Percentiles rank a stretch among this genome's conserved stretches.
Evolutionary conservation across 2,329 filamentous ascomycete genomes (phyloP).

Genomic region (Leptographium radiaticola): DNA sequence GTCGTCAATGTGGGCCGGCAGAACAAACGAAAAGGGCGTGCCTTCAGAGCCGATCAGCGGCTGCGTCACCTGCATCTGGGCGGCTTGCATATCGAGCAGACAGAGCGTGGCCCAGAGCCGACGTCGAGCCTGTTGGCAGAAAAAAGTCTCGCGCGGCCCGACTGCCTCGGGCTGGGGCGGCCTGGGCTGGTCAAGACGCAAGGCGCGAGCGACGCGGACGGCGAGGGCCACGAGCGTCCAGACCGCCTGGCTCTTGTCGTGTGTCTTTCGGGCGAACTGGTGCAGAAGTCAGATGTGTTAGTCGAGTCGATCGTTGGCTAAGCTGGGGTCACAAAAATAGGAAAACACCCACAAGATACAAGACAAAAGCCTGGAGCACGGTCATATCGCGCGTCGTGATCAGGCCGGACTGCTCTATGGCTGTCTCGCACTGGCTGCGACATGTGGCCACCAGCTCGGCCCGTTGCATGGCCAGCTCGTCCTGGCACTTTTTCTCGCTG

Average conservation of each 20-base stretch:
- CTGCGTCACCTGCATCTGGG: constrained; percentile 10
- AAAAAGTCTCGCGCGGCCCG: constrained; percentile 6
- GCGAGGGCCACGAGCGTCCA: constrained; percentile 18
- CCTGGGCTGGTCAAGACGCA: constrained; percentile 10
- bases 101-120: constrained; percentile 15
- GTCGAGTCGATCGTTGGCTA: no score
- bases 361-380: constrained; percentile 17
- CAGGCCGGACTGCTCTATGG: constrained; percentile 13
- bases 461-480: neutral
- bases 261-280: neutral
- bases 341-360: constrained; percentile 17
- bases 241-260: constrained; percentile 14
- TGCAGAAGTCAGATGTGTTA: neutral
- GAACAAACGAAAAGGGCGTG: constrained; percentile 3
- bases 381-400: constrained; percentile 16
- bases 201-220: constrained; percentile 16
- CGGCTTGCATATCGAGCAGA: constrained; percentile 13
- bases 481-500: neutral
- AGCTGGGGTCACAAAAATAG: constrained; percentile 12
- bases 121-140: constrained; percentile 12
- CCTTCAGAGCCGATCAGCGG: constrained; percentile 13
- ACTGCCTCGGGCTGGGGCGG: neutral
- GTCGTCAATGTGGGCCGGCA: constrained; percentile 11
- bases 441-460: neutral
- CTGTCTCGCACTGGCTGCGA: constrained; percentile 11